Evolutionary conservation across 148 eudicot species (phyloP).

Genomic region (Simmondsia chinensis): DNA sequence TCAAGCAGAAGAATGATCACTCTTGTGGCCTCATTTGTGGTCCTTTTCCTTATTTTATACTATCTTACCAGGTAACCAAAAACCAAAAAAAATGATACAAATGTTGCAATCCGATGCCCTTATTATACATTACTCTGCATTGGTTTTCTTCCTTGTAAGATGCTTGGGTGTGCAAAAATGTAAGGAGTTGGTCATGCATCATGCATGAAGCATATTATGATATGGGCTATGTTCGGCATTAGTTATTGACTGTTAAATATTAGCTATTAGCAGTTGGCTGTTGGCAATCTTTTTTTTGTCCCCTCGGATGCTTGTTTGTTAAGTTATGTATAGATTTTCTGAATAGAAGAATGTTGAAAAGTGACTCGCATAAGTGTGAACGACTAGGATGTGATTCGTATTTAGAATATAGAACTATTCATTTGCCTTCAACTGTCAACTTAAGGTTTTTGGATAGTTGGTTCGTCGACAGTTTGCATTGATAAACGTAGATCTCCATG

Average conservation of each 20-base stretch:
- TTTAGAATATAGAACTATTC: too few relatives aligned
- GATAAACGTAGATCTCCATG: too few relatives aligned
- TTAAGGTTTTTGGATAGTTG: too few relatives aligned
- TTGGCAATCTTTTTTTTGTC: background rate
- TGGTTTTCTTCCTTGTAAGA: constrained; percentile 3
- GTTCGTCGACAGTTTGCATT: too few relatives aligned
- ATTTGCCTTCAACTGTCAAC: too few relatives aligned
- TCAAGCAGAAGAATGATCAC: constrained; percentile 82
- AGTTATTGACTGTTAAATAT: background rate
- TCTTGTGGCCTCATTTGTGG: constrained; percentile 77
- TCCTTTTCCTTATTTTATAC: constrained; percentile 59
- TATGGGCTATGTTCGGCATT: too few relatives aligned
- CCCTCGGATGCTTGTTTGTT: too few relatives aligned
- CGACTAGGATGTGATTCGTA: too few relatives aligned
- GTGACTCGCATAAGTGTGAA: too few relatives aligned
- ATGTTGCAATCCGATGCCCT: background rate
- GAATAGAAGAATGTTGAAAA: too few relatives aligned
- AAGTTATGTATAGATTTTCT: too few relatives aligned
- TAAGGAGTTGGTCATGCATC: constrained; percentile 7
- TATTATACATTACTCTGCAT: background rate
- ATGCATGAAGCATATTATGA: constrained; percentile 10
- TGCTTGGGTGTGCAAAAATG: constrained; percentile 8
- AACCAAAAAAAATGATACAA: background rate
- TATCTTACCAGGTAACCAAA: constrained; percentile 68
- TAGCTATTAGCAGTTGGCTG: constrained; percentile 4